These are phyloP conservation scores for Trichosporon ovoides DNA, from an alignment of 1,284 basidiomycete genomes.

Conservation along the genomic window DNA sequence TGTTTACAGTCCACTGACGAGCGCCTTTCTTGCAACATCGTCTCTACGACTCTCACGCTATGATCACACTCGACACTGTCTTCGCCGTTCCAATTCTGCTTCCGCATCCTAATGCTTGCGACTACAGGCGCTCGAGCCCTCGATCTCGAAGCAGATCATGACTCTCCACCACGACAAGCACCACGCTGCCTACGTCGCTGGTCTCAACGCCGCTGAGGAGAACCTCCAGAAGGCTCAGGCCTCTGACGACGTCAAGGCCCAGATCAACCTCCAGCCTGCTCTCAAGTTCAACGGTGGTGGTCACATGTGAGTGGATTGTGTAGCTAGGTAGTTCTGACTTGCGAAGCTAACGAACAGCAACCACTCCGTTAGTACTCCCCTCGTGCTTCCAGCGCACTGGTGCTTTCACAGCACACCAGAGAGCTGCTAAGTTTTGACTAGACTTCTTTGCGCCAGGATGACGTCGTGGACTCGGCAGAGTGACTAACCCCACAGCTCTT, in stretches of 20 bases:
- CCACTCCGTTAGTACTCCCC: slow-evolving; percentile 40
- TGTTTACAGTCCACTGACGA: too few relatives aligned
- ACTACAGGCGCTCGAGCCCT: slow-evolving; percentile 54
- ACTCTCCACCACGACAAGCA: slow-evolving; percentile 93
- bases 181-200: slow-evolving; percentile 87
- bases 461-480: background rate
- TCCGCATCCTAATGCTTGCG: background rate
- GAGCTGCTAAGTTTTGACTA: too few relatives aligned
- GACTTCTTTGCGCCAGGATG: background rate
- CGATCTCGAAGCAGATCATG: slow-evolving; percentile 70
- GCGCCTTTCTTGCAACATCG: background rate
- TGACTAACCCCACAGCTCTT: slow-evolving; percentile 64
- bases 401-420: too few relatives aligned
- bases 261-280: slow-evolving; percentile 77
- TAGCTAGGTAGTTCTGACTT: background rate
- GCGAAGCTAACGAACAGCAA: slow-evolving; percentile 25
- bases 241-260: slow-evolving; percentile 62
- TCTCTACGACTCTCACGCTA: background rate
- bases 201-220: slow-evolving; percentile 85
- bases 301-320: slow-evolving; percentile 49
- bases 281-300: slow-evolving; percentile 91
- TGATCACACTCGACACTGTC: background rate
- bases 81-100: background rate
- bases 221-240: slow-evolving; percentile 58
- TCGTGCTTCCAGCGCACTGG: too few relatives aligned